A percentile compares a stretch with the other conserved stretches of the same genome.
Conservation (phyloP, 306 rosid genomes). For the Clitoria ternatea region DNA sequence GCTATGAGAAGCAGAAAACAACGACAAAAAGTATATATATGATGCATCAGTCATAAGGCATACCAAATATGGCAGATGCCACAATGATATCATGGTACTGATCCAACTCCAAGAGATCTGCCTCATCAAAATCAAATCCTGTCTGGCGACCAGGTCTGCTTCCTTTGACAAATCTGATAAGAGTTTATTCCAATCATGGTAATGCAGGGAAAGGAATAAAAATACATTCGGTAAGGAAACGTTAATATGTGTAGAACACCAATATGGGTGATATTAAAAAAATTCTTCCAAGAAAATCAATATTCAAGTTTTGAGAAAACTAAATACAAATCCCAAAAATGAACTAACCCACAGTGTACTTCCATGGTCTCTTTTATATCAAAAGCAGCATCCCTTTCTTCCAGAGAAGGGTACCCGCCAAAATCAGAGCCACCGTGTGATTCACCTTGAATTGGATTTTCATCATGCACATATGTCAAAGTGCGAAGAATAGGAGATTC, state of each 20-base stretch:
- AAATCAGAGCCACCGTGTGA: conserved; percentile 81
- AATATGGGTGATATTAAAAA: neutral
- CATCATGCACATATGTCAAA: conserved; percentile 70
- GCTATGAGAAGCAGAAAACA: conserved; percentile 34
- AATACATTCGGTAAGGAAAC: conserved; percentile 16
- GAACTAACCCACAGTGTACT: conserved; percentile 92
- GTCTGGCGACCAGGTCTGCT: conserved; percentile 75
- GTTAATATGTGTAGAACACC: neutral
- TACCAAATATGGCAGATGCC: conserved; percentile 95
- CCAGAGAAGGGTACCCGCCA: conserved; percentile 84
- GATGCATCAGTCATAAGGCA: conserved; percentile 6
- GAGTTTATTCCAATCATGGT: conserved; percentile 22
- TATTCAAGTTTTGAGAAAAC: neutral
- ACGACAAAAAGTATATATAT: neutral
- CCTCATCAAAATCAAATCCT: conserved; percentile 93
- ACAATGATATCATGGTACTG: conserved; percentile 85
- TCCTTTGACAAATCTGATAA: conserved; percentile 84
- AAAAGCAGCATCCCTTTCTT: conserved; percentile 79
- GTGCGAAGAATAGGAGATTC: conserved; percentile 61
- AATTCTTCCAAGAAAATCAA: conserved; percentile 11
- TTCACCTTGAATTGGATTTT: conserved; percentile 54
- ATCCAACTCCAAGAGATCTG: conserved; percentile 79
- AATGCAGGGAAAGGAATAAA: conserved; percentile 21
- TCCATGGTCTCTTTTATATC: conserved; percentile 75
- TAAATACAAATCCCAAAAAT: conserved; percentile 13